These are phyloP conservation scores for Pichia terricola DNA, from an alignment of 1,139 yeast species.

Conservation along the genomic window DNA sequence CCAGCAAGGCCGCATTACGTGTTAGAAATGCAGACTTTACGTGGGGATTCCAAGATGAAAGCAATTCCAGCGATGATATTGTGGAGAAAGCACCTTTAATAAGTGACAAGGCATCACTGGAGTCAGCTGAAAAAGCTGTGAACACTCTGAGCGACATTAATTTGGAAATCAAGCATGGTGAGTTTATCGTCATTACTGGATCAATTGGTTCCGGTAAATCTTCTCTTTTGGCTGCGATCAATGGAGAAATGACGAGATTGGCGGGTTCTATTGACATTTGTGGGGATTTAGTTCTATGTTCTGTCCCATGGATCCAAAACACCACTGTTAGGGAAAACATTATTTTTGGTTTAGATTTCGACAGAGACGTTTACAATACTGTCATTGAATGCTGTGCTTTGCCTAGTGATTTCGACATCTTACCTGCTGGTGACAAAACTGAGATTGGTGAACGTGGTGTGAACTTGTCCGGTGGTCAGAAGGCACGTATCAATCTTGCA, in stretches of 20 bases:
- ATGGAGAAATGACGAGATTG: slow-evolving; percentile 49
- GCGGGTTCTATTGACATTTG: slow-evolving; percentile 39
- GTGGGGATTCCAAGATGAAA: slow-evolving; percentile 33
- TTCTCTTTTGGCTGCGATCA: slow-evolving; percentile 49
- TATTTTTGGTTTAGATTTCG: slow-evolving; percentile 53
- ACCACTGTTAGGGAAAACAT: slow-evolving; percentile 73
- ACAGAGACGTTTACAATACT: slow-evolving; percentile 42
- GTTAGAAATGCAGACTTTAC: slow-evolving; percentile 48
- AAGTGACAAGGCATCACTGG: neutral
- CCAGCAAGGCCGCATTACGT: slow-evolving; percentile 29
- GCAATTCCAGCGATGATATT: neutral
- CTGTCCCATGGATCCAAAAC: slow-evolving; percentile 77
- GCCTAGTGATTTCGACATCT: slow-evolving; percentile 53
- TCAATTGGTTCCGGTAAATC: slow-evolving; percentile 66
- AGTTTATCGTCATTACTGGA: slow-evolving; percentile 63
- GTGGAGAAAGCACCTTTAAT: too few species aligned
- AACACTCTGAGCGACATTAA: slow-evolving; percentile 42
- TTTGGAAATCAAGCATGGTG: slow-evolving; percentile 40
- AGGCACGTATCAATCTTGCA: slow-evolving; percentile 77
- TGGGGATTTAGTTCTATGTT: slow-evolving; percentile 37
- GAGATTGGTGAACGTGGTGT: slow-evolving; percentile 93
- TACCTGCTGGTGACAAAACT: slow-evolving; percentile 77
- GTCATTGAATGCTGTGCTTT: slow-evolving; percentile 62
- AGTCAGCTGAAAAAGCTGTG: neutral
- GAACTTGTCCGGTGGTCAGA: slow-evolving; percentile 88